Evolutionary conservation across 192 early-diverging fungal species (phyloP), one percentile per base, ranked within the genome.

Genomic region (Backusella macrospora): DNA sequence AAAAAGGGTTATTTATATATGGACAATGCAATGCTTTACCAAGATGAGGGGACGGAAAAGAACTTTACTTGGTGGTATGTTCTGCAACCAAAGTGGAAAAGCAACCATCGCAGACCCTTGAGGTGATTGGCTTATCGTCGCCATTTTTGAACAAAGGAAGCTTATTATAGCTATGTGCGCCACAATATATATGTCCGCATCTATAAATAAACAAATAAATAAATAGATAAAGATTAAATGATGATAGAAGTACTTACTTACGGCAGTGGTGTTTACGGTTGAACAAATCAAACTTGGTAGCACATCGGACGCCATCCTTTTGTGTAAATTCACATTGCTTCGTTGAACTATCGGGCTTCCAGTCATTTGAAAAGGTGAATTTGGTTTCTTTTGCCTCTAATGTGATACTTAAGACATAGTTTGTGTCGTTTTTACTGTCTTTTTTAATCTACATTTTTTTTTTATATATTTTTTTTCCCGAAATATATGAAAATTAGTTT

Each of bases 61-160:
- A 43, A 55, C 7, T 23, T 55, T 9, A 55, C 18, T 55, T 3
- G 0, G 18, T 21, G 8, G 21, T 10, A 55, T 55, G 21, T 55
- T 55, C 49, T 10, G 49, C 23, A 55, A 55, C 49, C 49, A 55
- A 21, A 55, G 3, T n/a, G 10, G 21, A 10, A 21, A 55, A 55
- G 49, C 49, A 55, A 55, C 49, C 23, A 55, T 55, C 49, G 23
- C 49, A 55, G 49, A 55, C 49, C 21, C 49, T 55, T 55, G 49
- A 55, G 23, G 49, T 10, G 21, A 55, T 55, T 55, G 49, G 49
- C 49, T 55, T 21, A 55, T 55, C 49, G 8, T 55, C 49, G 21
- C 21, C 49, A 21, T 55, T 21, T 55, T 55, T 55, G 49, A 55
- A 55, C 23, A 55, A 23, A 55, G 49, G 49, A 55, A 55, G 49